These are phyloP conservation scores for Ceratorhiza oryzae-sativae DNA, from an alignment of 1,284 basidiomycete genomes.

Conservation along the genomic window DNA sequence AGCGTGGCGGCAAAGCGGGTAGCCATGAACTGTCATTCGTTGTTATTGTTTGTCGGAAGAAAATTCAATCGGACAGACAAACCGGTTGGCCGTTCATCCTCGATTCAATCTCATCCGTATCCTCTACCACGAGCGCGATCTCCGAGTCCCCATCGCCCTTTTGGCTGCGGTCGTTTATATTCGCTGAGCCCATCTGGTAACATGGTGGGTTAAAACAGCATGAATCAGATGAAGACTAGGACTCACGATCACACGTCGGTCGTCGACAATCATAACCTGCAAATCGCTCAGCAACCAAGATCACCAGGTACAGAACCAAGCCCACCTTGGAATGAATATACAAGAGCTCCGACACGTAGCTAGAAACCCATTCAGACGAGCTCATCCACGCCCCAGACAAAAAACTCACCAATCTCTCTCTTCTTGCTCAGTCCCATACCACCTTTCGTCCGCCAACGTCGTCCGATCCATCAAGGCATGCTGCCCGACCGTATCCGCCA, in stretches of 20 bases:
- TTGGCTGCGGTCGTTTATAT: conserved; percentile 78
- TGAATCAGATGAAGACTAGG: neutral
- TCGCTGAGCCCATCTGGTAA: conserved; percentile 83
- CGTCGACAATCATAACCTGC: conserved; percentile 89
- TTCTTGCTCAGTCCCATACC: conserved; percentile 83
- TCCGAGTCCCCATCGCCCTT: conserved; percentile 92
- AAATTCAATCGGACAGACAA: conserved; percentile 44
- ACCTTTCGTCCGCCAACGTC: conserved; percentile 71
- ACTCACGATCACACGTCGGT: conserved; percentile 82
- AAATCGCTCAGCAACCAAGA: conserved; percentile 14
- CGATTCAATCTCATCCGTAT: conserved; percentile 77
- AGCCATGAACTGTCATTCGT: conserved; percentile 59
- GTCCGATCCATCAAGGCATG: conserved; percentile 73
- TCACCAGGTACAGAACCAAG: neutral
- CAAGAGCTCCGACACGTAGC: conserved; percentile 81
- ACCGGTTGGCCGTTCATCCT: conserved; percentile 78
- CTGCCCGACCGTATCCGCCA: conserved; percentile 78
- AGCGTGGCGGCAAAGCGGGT: conserved; percentile 78
- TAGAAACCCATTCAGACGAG: conserved; percentile 49
- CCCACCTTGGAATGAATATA: conserved; percentile 75
- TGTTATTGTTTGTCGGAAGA: neutral
- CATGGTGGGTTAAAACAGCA: neutral
- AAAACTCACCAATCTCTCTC: conserved; percentile 74
- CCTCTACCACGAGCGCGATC: conserved; percentile 90
- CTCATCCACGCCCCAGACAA: conserved; percentile 17